phyloP scores from a whole-genome alignment of 352 stramenopile species.

The Globisporangium orthogonon region DNA sequence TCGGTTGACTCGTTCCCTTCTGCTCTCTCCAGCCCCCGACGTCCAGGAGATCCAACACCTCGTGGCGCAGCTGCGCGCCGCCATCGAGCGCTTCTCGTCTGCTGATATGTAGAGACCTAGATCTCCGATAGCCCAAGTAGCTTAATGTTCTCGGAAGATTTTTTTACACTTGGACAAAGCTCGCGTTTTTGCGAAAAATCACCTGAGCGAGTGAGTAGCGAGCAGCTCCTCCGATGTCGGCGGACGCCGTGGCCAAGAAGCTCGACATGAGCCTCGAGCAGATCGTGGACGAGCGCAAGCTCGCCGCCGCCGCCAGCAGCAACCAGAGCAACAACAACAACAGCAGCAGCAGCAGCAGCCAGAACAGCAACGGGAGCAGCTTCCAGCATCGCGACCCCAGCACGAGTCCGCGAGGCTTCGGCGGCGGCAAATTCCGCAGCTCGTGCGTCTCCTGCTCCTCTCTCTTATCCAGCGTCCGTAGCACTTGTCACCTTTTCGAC shows the following conservation, averaged over 20 bases:
- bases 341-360: neutral
- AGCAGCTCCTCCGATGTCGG: neutral
- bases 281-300: slow-evolving; percentile 51
- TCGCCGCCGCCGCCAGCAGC: neutral
- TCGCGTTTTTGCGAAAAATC: neutral
- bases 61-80: slow-evolving; percentile 21
- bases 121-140: neutral
- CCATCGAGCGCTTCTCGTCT: slow-evolving; percentile 20
- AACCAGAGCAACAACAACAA: neutral
- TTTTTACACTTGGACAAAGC: neutral
- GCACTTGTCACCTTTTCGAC: no score
- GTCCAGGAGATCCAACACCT: slow-evolving; percentile 36
- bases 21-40: slow-evolving; percentile 18
- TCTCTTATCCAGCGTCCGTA: neutral
- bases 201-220: neutral
- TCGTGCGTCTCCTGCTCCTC: slow-evolving; percentile 24
- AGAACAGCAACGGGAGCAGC: neutral
- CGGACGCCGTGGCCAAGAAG: slow-evolving; percentile 56
- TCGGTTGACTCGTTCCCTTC: neutral
- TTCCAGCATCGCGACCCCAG: slow-evolving; percentile 4
- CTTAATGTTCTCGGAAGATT: no score
- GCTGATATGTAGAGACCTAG: neutral
- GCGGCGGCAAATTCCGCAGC: slow-evolving; percentile 44
- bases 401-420: slow-evolving; percentile 4
- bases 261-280: slow-evolving; percentile 67